Base-by-base conservation (phyloP, 345 rosid species). In the Anacardium occidentale region DNA sequence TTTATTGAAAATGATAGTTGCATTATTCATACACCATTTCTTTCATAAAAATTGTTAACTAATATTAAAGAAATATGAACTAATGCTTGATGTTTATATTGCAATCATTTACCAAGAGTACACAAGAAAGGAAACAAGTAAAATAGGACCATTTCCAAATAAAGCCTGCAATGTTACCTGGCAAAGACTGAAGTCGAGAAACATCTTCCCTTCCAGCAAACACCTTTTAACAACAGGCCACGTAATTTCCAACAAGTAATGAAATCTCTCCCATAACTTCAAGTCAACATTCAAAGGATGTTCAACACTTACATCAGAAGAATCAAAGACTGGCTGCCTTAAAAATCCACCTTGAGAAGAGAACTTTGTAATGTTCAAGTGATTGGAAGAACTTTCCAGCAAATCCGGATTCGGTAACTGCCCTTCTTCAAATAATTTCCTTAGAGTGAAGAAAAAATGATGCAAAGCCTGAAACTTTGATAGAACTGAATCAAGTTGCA, bases 321-420 rank as follows among this genome's bases (percentile, higher is more conserved):
- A 64, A 79, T 76, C 81, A 70, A 87, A 75, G 57, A 69, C 56
- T 40, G 98, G 90, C 76, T 92, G 96, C 73, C 75, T 81, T 75
- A 94, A 74, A 84, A 94, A 94, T 53, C 98, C 97, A 75, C 99
- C 99, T 71, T 87, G 89, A 55, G 83, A 83, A 79, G 90, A 84
- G 80, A 83, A 83, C 68, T 71, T 83, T 20, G 54, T 68, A 15
- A 55, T 20, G 62, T 42, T 74, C n/a, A 66, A 68, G 37, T 71
- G 32, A 62, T 75, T 87, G 14, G 85, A 76, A 42, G 76, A 68
- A 74, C 71, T 85, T 78, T 74, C 82, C 26, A 68, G 74, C 57
- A 59, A 44, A 73, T 77, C 84, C 34, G 77, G 75, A 67, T 77
- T 74, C 61, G 81, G 76, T 47, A 73, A 74, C 74, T 79, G 79